phyloP scores from a whole-genome alignment of 2,329 filamentous ascomycete species.

The Sporothrix protearum region DNA sequence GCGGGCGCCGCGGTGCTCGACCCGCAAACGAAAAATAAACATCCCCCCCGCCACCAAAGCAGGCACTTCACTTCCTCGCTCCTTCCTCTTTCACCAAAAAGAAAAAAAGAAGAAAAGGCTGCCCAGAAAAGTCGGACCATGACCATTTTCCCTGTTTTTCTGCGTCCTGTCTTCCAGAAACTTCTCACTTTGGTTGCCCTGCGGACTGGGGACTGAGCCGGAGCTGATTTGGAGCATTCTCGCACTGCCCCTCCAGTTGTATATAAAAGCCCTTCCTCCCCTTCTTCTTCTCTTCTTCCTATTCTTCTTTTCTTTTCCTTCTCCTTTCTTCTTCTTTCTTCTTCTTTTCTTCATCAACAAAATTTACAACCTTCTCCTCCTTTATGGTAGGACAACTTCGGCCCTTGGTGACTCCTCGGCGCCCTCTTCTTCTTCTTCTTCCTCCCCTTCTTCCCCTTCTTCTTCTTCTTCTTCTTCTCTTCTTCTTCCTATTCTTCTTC shows the following conservation, averaged over 20 bases:
- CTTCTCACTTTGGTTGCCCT: neutral
- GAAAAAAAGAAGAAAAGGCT: neutral
- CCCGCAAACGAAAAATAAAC: neutral
- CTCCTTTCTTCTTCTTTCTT: neutral
- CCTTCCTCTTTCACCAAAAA: neutral
- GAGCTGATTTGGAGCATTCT: neutral
- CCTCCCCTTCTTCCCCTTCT: no score
- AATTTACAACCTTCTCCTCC: neutral
- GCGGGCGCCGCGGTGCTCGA: no score
- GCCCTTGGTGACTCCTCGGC: neutral
- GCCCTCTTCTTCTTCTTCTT: neutral
- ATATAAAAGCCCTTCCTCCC: neutral
- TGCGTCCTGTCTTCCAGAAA: neutral
- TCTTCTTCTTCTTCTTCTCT: neutral
- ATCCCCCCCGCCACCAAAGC: no score
- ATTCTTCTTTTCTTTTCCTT: neutral
- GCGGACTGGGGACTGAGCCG: neutral
- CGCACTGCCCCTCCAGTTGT: neutral
- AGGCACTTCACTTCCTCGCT: neutral
- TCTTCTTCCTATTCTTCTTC: neutral
- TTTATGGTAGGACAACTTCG: neutral
- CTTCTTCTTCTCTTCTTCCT: no score
- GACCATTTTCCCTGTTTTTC: no score
- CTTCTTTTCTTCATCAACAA: neutral
- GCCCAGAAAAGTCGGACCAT: neutral